Evolutionary conservation across 805 yeast genomes (phyloP), one percentile per base, ranked within the genome.

Genomic region (Cyberlindnera euphorbiiphila): DNA sequence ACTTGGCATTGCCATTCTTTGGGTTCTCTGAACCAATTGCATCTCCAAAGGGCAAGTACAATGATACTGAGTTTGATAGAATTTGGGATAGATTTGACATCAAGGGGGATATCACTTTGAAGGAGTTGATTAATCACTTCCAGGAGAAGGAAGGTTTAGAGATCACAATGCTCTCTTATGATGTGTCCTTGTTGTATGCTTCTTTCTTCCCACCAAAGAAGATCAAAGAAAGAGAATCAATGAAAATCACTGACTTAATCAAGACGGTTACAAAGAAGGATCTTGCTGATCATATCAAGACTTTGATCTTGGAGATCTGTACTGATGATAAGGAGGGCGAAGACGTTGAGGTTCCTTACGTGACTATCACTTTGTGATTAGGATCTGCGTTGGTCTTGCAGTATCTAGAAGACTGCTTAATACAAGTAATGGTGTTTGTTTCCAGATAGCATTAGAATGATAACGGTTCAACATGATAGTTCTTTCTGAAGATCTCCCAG

Each of bases 21-120:
- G 98, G 96, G 7, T 93, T 93, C 60, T 86, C 96, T 9, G 98
- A 93, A 66, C 98, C 98, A 36, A 79, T 93, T 54, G 81, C 81
- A 32, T 86, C 96, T 25, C 76, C 84, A 32, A 80, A 85, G 64
- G 83, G 85, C 40, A 77, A 81, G 58, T 89, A 88, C 64, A 88
- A 88, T 53, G 74, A 63, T 42, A 85, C 82, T 58, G 71, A 70
- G 47, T 82, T 85, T 54, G 98, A 93, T 63, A 78, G 73, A 62
- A 87, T 91, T 53, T 93, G 98, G 98, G 96, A 87, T 56, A 76
- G 98, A 60, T 91, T 91, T 61, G 91, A 83, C 53, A 65, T 91
- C 35, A 57, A 76, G 39, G 89, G 89, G 37, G 81, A 89, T 54
- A 64, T 85, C 36, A 85, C 93, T 10, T 72, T 89, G 50, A 75